These are phyloP conservation scores for Dentiscutata heterogama DNA, from an alignment of 371 early-diverging fungal species.

Conservation along the genomic window DNA sequence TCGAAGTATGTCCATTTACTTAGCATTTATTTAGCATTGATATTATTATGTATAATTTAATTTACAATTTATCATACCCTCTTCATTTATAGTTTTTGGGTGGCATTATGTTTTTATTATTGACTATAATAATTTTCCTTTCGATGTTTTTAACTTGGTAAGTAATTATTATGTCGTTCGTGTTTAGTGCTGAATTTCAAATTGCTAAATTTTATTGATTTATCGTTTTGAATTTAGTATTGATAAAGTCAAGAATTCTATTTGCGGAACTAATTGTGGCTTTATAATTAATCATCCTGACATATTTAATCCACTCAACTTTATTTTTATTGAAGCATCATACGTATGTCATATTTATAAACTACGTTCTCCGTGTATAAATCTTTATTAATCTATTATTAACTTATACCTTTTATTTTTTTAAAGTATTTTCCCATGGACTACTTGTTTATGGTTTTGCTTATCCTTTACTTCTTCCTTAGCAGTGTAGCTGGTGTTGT, in stretches of 20 bases:
- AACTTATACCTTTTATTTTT: neutral
- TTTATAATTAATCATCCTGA: constrained; percentile 68
- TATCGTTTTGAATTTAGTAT: constrained; percentile 48
- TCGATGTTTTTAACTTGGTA: constrained; percentile 69
- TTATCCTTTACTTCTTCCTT: constrained; percentile 71
- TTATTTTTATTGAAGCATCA: constrained; percentile 64
- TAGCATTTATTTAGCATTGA: neutral
- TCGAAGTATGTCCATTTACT: neutral
- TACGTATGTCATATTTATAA: constrained; percentile 52
- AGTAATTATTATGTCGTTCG: constrained; percentile 37
- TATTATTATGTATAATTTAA: neutral
- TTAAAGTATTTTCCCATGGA: constrained; percentile 69
- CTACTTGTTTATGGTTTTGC: constrained; percentile 67
- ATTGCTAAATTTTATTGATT: neutral
- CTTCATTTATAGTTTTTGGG: neutral
- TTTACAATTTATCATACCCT: neutral
- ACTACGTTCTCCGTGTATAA: neutral
- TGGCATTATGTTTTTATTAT: neutral
- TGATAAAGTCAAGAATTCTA: constrained; percentile 65
- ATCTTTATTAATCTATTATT: neutral
- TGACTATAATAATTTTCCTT: constrained; percentile 8
- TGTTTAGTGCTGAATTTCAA: neutral
- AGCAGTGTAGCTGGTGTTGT: constrained; percentile 70
- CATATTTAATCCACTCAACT: constrained; percentile 72
- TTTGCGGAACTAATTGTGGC: constrained; percentile 75